Conservation (phyloP, 2,329 filamentous ascomycete genomes). For the Fusarium transvaalense region DNA sequence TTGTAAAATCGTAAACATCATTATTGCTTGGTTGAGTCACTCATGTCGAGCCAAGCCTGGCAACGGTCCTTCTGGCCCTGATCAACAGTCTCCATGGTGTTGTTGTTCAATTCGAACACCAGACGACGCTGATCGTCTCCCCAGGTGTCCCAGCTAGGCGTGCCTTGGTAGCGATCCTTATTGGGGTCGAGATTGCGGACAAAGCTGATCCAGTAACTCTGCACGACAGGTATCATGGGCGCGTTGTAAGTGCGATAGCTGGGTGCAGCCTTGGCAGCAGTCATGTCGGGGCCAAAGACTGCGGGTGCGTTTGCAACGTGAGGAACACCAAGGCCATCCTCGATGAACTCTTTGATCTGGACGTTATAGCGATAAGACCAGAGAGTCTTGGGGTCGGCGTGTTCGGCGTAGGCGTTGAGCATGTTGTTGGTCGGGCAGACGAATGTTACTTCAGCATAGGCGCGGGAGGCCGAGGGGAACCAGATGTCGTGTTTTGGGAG, state of each 20-base stretch:
- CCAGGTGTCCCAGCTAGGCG: slow-evolving; percentile 60
- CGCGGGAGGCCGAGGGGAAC: slow-evolving; percentile 58
- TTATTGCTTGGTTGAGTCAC: slow-evolving; percentile 47
- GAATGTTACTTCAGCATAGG: slow-evolving; percentile 62
- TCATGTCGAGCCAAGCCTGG: slow-evolving; percentile 57
- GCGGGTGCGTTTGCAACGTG: slow-evolving; percentile 63
- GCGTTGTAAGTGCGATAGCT: slow-evolving; percentile 62
- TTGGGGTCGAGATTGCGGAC: slow-evolving; percentile 61
- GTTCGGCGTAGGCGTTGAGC: slow-evolving; percentile 51
- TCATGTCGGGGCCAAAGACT: slow-evolving; percentile 61
- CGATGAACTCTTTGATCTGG: slow-evolving; percentile 53
- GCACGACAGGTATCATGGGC: slow-evolving; percentile 59
- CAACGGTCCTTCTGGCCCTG: slow-evolving; percentile 55
- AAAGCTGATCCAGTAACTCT: slow-evolving; percentile 65
- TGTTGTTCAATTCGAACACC: slow-evolving; percentile 56
- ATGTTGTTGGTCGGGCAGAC: slow-evolving; percentile 59
- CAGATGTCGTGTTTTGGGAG: slow-evolving; percentile 57
- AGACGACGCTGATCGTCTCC: slow-evolving; percentile 50
- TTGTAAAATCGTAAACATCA: slow-evolving; percentile 10
- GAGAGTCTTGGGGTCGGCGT: slow-evolving; percentile 39
- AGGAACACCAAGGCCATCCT: slow-evolving; percentile 60
- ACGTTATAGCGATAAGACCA: slow-evolving; percentile 67
- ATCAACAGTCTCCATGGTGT: slow-evolving; percentile 56
- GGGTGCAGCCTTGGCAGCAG: slow-evolving; percentile 17
- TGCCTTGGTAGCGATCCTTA: slow-evolving; percentile 46